Base-by-base conservation (phyloP, 2,329 filamentous ascomycete species). In the Decorospora gaudefroyi region DNA sequence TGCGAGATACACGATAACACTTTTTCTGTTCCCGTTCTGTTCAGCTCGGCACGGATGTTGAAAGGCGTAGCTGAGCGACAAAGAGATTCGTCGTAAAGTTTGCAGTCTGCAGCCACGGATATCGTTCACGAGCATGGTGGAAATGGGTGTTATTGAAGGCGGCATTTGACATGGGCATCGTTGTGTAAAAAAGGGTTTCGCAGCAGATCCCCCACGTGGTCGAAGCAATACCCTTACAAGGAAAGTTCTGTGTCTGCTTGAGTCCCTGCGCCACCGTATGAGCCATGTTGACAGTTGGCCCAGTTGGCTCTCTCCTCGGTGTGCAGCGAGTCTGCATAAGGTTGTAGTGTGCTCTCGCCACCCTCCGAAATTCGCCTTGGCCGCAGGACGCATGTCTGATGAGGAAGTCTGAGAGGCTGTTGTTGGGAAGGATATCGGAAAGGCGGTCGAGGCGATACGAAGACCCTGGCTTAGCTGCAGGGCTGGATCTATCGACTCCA, bases 321-420 rank as follows among this genome's bases (percentile, higher is more conserved):
- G 6, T 23, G 6, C 10, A 23, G 6, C 21, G 10, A 6, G 6
- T 23, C 21, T 6, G 10, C 21, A 23, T 10, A 36, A 26, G 22
- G 35, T 42, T 36, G 46, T 30, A 39, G 29, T 18, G 25, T 10
- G 29, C 28, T 12, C 43, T 62, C 46, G 59, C 59, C 59, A 60
- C 57, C 35, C 37, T 41, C 45, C 26, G 49, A 44, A 32, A 23
- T 49, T 41, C 40, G 28, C 32, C 34, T 15, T 21, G 28, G 26
- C 31, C 29, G n/a, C n/a, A n/a, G n/a, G n/a, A n/a, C 21, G 34
- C 28, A 44, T 17, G 28, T 33, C n/a, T n/a, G n/a, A n/a, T 46
- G 55, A 51, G 54, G 55, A 49, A 49, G 40, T 16, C 44, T 61
- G n/a, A n/a, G n/a, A n/a, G n/a, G n/a, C n/a, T n/a, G n/a, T n/a